These are phyloP conservation scores for Fragilariopsis cylindrus DNA, from an alignment of 108 stramenopile species.

Conservation along the genomic window DNA sequence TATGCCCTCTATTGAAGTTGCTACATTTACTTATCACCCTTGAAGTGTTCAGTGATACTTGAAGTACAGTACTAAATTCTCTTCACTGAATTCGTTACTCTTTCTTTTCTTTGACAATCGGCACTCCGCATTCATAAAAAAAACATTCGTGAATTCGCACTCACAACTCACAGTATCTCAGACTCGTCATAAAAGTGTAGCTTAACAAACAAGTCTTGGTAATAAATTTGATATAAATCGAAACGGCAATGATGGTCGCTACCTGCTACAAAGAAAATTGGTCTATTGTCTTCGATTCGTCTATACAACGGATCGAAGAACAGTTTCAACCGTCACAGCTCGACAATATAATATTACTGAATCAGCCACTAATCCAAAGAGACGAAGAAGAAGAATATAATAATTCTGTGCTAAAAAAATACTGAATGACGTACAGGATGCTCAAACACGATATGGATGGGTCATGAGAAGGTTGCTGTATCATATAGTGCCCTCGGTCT, in stretches of 20 bases:
- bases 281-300: not conserved
- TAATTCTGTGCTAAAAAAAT: conserved; percentile 17
- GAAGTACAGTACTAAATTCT: no score
- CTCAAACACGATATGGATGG: conserved; percentile 11
- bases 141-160: no score
- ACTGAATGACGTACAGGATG: conserved; percentile 10
- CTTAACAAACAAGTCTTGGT: no score
- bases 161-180: no score
- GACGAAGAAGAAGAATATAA: conserved; percentile 1
- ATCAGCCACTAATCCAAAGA: not conserved
- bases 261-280: not conserved
- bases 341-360: not conserved
- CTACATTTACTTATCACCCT: no score
- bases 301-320: not conserved
- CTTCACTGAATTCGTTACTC: no score
- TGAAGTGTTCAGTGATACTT: no score
- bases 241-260: not conserved
- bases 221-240: no score
- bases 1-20: no score
- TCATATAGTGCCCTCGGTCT: conserved; percentile 40
- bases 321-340: not conserved
- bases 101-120: no score
- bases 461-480: conserved; percentile 15
- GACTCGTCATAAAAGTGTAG: no score
- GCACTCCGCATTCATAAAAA: no score